A percentile compares a stretch with the other conserved stretches of the same genome.
Conservation (phyloP, 1,284 basidiomycete genomes). For the Butyriboletus regius region DNA sequence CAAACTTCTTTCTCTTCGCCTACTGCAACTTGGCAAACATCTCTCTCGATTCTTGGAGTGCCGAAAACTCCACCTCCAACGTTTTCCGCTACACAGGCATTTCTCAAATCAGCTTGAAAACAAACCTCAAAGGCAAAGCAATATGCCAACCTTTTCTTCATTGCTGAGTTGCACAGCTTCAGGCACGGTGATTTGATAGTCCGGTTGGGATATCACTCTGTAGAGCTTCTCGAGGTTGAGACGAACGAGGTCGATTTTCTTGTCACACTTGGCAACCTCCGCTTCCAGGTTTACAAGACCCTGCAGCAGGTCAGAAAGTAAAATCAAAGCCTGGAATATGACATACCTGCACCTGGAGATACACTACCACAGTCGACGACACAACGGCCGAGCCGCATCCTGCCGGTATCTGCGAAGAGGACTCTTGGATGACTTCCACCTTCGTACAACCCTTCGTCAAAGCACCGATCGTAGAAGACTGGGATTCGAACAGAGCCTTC, state of each 20-base stretch:
- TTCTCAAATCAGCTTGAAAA: neutral
- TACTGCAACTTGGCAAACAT: constrained; percentile 44
- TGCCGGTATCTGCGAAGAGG: constrained; percentile 62
- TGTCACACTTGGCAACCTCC: constrained; percentile 80
- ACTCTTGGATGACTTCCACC: constrained; percentile 52
- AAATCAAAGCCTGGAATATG: constrained; percentile 1
- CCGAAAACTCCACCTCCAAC: constrained; percentile 56
- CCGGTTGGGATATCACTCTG: constrained; percentile 66
- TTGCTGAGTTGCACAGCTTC: constrained; percentile 68
- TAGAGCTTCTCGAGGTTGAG: constrained; percentile 68
- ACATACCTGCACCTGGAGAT: constrained; percentile 77
- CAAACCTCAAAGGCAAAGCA: constrained; percentile 11
- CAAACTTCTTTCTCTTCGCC: neutral
- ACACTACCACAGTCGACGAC: constrained; percentile 65
- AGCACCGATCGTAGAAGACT: constrained; percentile 69
- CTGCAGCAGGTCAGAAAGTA: constrained; percentile 35
- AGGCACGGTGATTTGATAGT: constrained; percentile 75
- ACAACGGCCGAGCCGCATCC: constrained; percentile 86
- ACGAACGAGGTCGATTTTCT: constrained; percentile 70
- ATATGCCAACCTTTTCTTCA: constrained; percentile 61
- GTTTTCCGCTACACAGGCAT: constrained; percentile 47
- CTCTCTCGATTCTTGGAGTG: constrained; percentile 50
- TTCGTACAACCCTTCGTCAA: constrained; percentile 86
- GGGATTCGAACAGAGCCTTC: constrained; percentile 60
- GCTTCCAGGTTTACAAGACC: constrained; percentile 78